phyloP scores from a whole-genome alignment of 257 asterid species.

The Cinchona pubescens region DNA sequence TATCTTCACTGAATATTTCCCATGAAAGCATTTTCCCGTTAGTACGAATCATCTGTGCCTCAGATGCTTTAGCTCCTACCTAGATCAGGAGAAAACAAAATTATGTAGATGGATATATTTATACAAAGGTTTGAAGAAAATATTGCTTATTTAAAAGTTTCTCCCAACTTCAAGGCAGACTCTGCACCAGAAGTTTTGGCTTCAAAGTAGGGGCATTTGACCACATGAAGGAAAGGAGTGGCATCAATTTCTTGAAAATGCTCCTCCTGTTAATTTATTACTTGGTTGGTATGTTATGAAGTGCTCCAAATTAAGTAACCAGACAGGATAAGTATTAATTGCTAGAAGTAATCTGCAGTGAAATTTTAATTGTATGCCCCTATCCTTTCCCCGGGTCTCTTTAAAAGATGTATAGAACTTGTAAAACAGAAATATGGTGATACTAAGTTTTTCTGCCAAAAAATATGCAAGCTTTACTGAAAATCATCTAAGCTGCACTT shows the following conservation, averaged over 20 bases:
- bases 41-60: conserved; percentile 55
- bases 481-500: neutral
- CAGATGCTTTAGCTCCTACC: conserved; percentile 58
- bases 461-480: neutral
- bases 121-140: neutral
- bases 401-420: neutral
- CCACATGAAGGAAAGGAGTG: neutral
- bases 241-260: neutral
- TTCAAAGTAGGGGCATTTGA: neutral
- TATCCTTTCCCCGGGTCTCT: neutral
- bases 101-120: neutral
- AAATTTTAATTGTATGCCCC: neutral
- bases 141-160: neutral
- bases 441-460: neutral
- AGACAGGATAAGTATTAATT: neutral
- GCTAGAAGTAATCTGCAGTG: neutral
- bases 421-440: neutral
- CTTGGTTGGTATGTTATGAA: neutral
- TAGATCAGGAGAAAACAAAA: conserved; percentile 22
- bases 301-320: neutral
- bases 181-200: neutral
- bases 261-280: neutral
- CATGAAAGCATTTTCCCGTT: conserved; percentile 46
- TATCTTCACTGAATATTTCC: conserved; percentile 76
- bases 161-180: neutral